These are phyloP conservation scores for Purshia tridentata DNA, from an alignment of 306 rosid genomes.

Conservation along the genomic window DNA sequence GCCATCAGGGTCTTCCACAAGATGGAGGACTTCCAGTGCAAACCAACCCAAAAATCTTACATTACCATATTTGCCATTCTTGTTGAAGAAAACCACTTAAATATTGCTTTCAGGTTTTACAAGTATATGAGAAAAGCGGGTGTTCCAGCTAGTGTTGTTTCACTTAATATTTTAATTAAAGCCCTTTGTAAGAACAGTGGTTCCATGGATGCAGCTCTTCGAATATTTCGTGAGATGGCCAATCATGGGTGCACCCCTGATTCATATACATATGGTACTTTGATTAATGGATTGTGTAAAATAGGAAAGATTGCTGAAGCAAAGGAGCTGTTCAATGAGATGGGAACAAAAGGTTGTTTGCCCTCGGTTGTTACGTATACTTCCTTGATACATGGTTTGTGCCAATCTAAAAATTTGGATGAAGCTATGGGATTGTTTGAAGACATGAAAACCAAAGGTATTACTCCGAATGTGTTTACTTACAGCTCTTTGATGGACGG, in stretches of 20 bases:
- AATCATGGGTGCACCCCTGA: conserved; percentile 69
- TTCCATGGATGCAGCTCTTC: conserved; percentile 67
- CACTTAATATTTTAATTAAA: conserved; percentile 82
- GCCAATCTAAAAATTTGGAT: conserved; percentile 56
- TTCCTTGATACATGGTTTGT: conserved; percentile 76
- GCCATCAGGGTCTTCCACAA: conserved; percentile 63
- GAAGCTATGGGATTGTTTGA: conserved; percentile 64
- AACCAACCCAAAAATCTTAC: conserved; percentile 58
- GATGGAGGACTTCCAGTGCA: conserved; percentile 62
- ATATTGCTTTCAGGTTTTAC: conserved; percentile 64
- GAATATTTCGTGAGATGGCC: conserved; percentile 73
- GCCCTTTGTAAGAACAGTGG: conserved; percentile 75
- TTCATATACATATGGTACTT: conserved; percentile 87
- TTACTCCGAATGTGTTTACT: conserved; percentile 80
- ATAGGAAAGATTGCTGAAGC: conserved; percentile 64
- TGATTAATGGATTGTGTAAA: conserved; percentile 74
- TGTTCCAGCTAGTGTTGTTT: conserved; percentile 56
- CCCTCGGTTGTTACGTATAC: conserved; percentile 82
- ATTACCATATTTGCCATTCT: conserved; percentile 67
- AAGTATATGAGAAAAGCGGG: conserved; percentile 66
- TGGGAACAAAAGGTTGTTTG: conserved; percentile 54
- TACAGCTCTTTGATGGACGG: conserved; percentile 82
- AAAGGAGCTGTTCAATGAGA: conserved; percentile 66
- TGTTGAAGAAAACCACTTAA: conserved; percentile 78
- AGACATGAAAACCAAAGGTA: conserved; percentile 58